Evolutionary conservation across 495 filamentous ascomycete genomes (phyloP).

Genomic region (Trichoderma reesei): DNA sequence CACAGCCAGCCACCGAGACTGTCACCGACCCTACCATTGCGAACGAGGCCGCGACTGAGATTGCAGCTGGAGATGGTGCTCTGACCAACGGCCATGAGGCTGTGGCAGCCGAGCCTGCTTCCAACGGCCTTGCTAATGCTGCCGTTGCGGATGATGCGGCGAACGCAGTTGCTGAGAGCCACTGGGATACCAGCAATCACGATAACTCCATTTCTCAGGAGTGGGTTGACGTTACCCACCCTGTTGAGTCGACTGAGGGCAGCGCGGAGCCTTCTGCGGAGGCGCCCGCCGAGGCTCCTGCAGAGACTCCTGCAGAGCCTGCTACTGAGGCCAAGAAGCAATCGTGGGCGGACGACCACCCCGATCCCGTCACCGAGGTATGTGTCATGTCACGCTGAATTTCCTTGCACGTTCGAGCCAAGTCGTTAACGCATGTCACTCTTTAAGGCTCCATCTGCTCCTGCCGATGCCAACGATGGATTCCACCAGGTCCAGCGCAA

Average conservation of each 20-base stretch:
- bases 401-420: background rate
- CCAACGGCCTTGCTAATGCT: slow-evolving; percentile 39
- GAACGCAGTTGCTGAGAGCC: slow-evolving; percentile 57
- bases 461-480: slow-evolving; percentile 43
- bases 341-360: slow-evolving; percentile 62
- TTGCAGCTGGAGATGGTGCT: slow-evolving; percentile 30
- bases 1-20: slow-evolving; percentile 29
- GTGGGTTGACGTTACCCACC: slow-evolving; percentile 48
- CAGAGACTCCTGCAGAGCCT: slow-evolving; percentile 54
- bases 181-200: slow-evolving; percentile 49
- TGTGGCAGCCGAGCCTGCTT: slow-evolving; percentile 30
- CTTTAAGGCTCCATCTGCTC: slow-evolving; percentile 19
- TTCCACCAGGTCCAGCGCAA: slow-evolving; percentile 62
- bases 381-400: slow-evolving; percentile 13
- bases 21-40: slow-evolving; percentile 67
- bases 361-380: slow-evolving; percentile 33
- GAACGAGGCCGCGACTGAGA: slow-evolving; percentile 68
- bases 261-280: no score
- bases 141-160: slow-evolving; percentile 51
- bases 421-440: background rate
- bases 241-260: no score
- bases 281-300: background rate
- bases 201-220: slow-evolving; percentile 51
- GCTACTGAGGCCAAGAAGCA: slow-evolving; percentile 42
- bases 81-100: slow-evolving; percentile 39